Percentiles rank a stretch among this genome's conserved stretches.
Conservation (phyloP, 2,329 filamentous ascomycete species). For the Ustulina deusta region DNA sequence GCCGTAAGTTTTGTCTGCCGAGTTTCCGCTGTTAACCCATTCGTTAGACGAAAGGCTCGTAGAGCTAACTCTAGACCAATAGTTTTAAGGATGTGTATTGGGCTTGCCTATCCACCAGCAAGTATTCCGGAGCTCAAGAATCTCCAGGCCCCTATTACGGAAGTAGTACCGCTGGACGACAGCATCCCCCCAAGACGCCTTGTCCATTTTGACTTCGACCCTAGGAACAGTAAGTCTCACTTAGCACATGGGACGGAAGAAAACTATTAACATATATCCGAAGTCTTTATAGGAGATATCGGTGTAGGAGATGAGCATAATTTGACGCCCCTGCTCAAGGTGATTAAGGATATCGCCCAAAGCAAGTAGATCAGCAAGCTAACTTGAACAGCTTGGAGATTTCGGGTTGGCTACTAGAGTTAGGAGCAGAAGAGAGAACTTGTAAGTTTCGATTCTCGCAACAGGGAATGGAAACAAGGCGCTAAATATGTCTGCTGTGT, state of each 20-base stretch:
- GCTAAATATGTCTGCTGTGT: neutral
- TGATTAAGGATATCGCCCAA: constrained; percentile 1
- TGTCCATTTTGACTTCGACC: constrained; percentile 43
- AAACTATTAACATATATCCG: constrained; percentile 9
- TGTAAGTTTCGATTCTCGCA: neutral
- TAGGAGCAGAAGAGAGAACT: neutral
- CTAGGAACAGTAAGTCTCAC: constrained; percentile 36
- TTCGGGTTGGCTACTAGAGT: constrained; percentile 31
- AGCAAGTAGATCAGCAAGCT: neutral
- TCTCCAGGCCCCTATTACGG: constrained; percentile 24
- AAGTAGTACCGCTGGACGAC: constrained; percentile 22
- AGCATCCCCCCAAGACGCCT: constrained; percentile 20
- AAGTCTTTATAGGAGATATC: constrained; percentile 37
- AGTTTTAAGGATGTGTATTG: constrained; percentile 42
- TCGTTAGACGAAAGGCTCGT: neutral
- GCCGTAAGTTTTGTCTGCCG: constrained; percentile 31
- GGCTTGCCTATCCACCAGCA: constrained; percentile 34
- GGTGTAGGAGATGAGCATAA: constrained; percentile 17
- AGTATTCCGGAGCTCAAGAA: neutral
- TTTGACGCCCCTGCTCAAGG: constrained; percentile 37
- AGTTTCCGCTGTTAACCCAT: too few relatives aligned
- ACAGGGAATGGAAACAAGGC: neutral
- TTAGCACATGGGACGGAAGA: accelerated
- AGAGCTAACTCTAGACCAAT: neutral
- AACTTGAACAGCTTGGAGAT: constrained; percentile 38